Base-by-base conservation (phyloP, 2,329 filamentous ascomycete genomes). In the Fusarium illudens region DNA sequence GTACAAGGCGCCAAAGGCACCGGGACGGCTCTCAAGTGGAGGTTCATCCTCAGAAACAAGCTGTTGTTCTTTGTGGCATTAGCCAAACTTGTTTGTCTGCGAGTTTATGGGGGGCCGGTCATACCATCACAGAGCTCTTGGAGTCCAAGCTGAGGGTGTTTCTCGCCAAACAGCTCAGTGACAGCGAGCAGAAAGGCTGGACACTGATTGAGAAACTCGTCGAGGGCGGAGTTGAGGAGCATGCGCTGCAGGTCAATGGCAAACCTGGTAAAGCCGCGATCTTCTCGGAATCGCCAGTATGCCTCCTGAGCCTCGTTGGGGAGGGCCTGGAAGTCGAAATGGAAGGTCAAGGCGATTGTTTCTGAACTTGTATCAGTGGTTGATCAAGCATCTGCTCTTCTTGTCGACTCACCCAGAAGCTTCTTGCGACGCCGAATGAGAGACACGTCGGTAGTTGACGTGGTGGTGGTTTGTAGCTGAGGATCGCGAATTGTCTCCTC, bases 191-290 rank as follows among this genome's bases (percentile, higher is more conserved):
- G 62, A 34, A 71, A 65, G 1, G 33, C 32, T 9, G 54, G 37
- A 15, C 72, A 62, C 7, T 59, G 46, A 2, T 32, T 5, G 13
- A 77, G 55, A n/a, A 73, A 72, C 4, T 34, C 51, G n/a, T 73
- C 70, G 1, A 78, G 60, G 1, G 46, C 29, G 7, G 51, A 50
- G 15, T 60, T 30, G 7, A 46, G 32, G 6, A 75, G 27, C 3
- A 72, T 42, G 0, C 33, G 34, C 25, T 65, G 61, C 51, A 77
- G 44, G 2, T 53, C 30, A 25, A 33, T n/a, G 9, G 49, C 58
- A 6, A 74, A 68, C 11, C 27, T 17, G 4, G 37, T 19, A 30
- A 49, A 59, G n/a, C 54, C 33, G 4, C 51, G 33, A 9, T 64
- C 33, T 4, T 53, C 19, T 19, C 54, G 22, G 20, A 73, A 73